phyloP scores from a whole-genome alignment of 768 basidiomycete species.

The Dioszegia hungarica region DNA sequence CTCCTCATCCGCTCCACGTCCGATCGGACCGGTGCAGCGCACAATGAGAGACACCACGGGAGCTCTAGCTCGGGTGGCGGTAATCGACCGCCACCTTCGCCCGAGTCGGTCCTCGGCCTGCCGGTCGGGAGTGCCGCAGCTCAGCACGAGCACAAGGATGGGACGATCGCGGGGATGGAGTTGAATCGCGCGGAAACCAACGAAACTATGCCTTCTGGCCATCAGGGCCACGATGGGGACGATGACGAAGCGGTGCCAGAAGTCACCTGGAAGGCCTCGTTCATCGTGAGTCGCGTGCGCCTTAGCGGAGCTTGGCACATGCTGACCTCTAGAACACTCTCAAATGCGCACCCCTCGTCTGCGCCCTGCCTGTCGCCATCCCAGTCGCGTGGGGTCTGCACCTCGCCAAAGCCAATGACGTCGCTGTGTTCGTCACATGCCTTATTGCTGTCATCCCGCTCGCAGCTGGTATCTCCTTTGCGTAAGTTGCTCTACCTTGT shows the following conservation, averaged over 20 bases:
- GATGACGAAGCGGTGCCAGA: slow-evolving; percentile 13
- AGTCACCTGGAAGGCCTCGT: slow-evolving; percentile 17
- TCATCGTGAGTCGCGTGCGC: slow-evolving; percentile 12
- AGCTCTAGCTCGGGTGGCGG: background rate
- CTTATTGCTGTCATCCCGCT: slow-evolving; percentile 55
- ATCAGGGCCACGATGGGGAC: background rate
- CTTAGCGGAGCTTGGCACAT: background rate
- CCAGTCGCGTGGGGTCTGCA: slow-evolving; percentile 56
- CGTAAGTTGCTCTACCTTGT: slow-evolving; percentile 9
- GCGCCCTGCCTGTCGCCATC: slow-evolving; percentile 51
- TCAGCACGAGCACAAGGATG: background rate
- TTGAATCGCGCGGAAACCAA: slow-evolving; percentile 7
- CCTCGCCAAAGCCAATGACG: slow-evolving; percentile 45
- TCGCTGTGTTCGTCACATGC: slow-evolving; percentile 55
- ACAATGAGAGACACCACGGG: background rate
- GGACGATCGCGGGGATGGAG: background rate
- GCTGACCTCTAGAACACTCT: slow-evolving; percentile 24
- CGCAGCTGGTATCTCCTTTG: slow-evolving; percentile 32
- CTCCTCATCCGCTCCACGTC: background rate
- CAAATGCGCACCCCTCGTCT: slow-evolving; percentile 20
- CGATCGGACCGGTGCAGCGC: background rate
- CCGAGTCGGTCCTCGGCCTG: slow-evolving; percentile 5
- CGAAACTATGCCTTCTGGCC: background rate
- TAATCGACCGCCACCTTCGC: background rate
- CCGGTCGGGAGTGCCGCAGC: background rate